A percentile compares a stretch with the other conserved stretches of the same genome.
phyloP scores from a whole-genome alignment of 2,329 filamentous ascomycete genomes.

The Colletotrichum sp. region DNA sequence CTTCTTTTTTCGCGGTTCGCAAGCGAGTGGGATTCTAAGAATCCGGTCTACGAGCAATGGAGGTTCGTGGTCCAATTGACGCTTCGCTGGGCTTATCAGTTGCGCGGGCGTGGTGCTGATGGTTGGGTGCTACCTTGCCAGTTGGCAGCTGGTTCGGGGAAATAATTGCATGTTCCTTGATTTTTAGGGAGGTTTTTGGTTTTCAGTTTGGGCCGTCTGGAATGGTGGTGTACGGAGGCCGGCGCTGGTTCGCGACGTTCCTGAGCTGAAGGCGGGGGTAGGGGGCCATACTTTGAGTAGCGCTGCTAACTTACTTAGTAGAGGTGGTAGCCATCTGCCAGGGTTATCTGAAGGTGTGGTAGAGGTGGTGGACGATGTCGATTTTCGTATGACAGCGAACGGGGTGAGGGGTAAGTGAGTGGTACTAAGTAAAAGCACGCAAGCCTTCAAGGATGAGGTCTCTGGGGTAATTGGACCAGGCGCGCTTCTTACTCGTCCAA shows the following conservation, averaged over 20 bases:
- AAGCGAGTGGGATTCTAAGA: slow-evolving; percentile 8
- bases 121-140: not conserved
- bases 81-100: not conserved
- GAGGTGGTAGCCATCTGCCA: not conserved
- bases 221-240: slow-evolving; percentile 5
- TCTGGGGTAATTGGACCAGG: slow-evolving; percentile 3
- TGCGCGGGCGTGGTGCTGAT: not conserved
- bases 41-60: not conserved
- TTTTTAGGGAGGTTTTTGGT: not conserved
- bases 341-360: not conserved
- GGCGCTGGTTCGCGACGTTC: slow-evolving; percentile 19
- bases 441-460: not conserved
- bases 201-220: not conserved
- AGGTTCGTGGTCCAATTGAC: slow-evolving; percentile 5
- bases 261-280: slow-evolving; percentile 2
- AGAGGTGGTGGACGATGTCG: not conserved
- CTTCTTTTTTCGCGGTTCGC: not conserved
- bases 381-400: not conserved
- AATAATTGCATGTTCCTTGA: not conserved
- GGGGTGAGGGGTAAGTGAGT: not conserved
- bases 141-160: slow-evolving; percentile 5
- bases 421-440: not conserved
- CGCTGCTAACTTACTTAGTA: not conserved
- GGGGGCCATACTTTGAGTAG: not conserved
- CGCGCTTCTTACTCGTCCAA: slow-evolving; percentile 19